These are phyloP conservation scores for Gossypium turneri DNA, from an alignment of 345 rosid genomes.

Conservation along the genomic window DNA sequence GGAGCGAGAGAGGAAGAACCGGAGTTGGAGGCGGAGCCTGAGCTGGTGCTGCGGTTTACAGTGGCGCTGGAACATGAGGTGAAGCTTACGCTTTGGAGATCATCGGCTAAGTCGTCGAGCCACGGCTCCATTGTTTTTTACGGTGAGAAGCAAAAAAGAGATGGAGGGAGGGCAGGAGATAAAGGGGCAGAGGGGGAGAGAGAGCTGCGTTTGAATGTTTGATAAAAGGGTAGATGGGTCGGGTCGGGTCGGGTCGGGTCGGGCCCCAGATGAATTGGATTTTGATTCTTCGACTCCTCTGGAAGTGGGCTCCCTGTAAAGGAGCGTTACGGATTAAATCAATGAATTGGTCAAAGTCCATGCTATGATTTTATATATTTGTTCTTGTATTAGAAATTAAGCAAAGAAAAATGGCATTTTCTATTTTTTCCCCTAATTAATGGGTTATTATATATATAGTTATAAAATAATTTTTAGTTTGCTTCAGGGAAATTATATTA, in stretches of 20 bases:
- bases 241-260: not conserved
- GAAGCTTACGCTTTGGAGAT: constrained; percentile 86
- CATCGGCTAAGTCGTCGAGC: constrained; percentile 79
- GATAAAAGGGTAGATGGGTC: constrained; percentile 1
- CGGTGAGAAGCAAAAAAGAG: not conserved
- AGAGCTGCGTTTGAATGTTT: too few species aligned
- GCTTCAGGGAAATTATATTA: not conserved
- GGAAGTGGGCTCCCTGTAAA: not conserved
- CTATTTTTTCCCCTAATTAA: too few species aligned
- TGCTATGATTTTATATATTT: not conserved
- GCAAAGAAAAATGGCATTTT: not conserved
- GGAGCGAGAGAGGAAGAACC: constrained; percentile 58
- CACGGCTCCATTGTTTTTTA: constrained; percentile 54
- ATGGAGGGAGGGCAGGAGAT: not conserved
- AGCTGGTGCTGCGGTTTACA: constrained; percentile 71
- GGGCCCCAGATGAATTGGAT: not conserved
- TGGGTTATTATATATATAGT: not conserved
- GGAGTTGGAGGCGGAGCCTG: constrained; percentile 55
- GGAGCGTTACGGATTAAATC: not conserved
- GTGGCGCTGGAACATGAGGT: constrained; percentile 53
- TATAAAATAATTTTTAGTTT: not conserved
- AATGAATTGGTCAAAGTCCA: not conserved
- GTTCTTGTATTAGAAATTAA: not conserved
- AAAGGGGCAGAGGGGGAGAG: not conserved
- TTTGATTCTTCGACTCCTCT: not conserved